Conservation (phyloP, 371 early-diverging fungal species). For the Blakeslea trispora region DNA sequence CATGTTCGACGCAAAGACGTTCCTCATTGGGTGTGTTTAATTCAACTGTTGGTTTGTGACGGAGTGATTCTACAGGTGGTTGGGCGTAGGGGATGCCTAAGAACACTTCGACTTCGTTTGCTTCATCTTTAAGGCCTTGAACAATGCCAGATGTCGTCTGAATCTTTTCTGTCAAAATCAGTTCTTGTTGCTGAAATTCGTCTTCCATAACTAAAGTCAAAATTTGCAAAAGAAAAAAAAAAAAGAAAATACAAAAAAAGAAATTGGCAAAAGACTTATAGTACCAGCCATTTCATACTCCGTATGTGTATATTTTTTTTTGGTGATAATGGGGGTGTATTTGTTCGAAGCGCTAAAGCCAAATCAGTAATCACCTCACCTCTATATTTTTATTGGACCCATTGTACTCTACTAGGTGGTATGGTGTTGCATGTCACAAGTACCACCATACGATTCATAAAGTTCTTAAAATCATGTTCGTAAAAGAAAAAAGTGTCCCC, state of each 20-base stretch:
- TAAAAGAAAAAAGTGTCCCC: no score
- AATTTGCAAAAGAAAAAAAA: conserved; percentile 1
- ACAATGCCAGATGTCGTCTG: conserved; percentile 29
- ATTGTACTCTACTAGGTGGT: no score
- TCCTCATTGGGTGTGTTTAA: conserved; percentile 16
- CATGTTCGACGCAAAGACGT: conserved; percentile 21
- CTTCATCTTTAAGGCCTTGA: conserved; percentile 31
- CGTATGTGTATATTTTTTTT: no score
- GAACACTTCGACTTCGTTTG: conserved; percentile 27
- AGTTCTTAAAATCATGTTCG: no score
- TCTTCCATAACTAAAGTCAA: conserved; percentile 8
- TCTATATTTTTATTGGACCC: no score
- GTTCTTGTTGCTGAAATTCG: conserved; percentile 1
- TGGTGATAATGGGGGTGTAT: no score
- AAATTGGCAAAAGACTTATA: no score
- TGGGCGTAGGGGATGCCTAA: conserved; percentile 43
- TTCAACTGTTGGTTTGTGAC: conserved; percentile 32
- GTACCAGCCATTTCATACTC: no score
- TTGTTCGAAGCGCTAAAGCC: no score
- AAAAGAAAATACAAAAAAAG: background rate
- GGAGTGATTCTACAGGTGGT: conserved; percentile 34
- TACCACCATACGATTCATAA: no score
- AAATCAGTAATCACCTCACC: no score
- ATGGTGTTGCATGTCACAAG: no score
- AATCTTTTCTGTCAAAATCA: conserved; percentile 14